Conservation (phyloP, 805 yeast genomes). For the Ogataea sp. region DNA sequence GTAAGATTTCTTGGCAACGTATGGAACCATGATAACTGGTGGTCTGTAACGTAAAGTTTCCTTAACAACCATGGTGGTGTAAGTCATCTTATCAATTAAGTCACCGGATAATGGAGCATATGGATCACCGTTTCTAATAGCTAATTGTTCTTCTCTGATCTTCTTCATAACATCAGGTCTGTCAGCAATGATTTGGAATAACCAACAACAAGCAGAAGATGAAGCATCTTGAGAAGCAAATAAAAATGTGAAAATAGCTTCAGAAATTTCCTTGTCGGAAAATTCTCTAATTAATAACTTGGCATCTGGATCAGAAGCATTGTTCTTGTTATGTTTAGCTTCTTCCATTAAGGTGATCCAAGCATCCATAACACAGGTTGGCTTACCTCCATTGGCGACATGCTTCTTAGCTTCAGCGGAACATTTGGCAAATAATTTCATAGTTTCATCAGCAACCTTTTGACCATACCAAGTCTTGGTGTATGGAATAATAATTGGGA, state of each 20-base stretch:
- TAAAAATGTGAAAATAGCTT: conserved; percentile 91
- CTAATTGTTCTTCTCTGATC: conserved; percentile 86
- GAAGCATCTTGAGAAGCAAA: conserved; percentile 99
- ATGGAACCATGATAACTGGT: conserved; percentile 97
- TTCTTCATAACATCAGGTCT: conserved; percentile 85
- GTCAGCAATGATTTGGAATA: conserved; percentile 93
- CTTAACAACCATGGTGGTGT: conserved; percentile 84
- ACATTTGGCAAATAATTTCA: conserved; percentile 84
- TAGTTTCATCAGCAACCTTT: conserved; percentile 85
- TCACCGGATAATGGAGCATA: conserved; percentile 52
- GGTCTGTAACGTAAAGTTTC: conserved; percentile 94
- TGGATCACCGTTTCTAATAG: conserved; percentile 74
- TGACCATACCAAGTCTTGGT: conserved; percentile 98
- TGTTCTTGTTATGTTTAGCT: conserved; percentile 41
- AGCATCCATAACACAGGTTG: conserved; percentile 89
- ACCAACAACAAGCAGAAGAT: conserved; percentile 95
- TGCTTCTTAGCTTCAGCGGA: conserved; percentile 81
- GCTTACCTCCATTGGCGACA: conserved; percentile 68
- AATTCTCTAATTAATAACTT: conserved; percentile 71
- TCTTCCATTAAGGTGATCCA: conserved; percentile 86
- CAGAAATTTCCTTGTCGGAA: conserved; percentile 85
- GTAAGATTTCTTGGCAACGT: conserved; percentile 80
- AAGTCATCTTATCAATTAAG: conserved; percentile 77
- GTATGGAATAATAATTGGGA: conserved; percentile 92
- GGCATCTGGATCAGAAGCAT: conserved; percentile 42